These are phyloP conservation scores for Pseudocercospora crystallina DNA, from an alignment of 2,329 filamentous ascomycete species.

Conservation along the genomic window DNA sequence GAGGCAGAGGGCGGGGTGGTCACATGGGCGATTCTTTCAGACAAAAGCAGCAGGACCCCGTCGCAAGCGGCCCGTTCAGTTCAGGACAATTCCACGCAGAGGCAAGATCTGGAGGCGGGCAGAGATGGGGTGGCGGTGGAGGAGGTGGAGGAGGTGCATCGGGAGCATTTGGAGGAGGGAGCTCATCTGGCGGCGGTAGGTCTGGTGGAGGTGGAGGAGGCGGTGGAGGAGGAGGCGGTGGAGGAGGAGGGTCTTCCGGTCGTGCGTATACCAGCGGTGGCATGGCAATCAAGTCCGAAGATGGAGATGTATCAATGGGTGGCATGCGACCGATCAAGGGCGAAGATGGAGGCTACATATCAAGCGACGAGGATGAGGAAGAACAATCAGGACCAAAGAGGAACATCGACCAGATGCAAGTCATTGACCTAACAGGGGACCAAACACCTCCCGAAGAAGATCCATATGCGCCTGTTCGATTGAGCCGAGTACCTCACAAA, in stretches of 20 bases:
- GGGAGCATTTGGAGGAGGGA: slow-evolving; percentile 13
- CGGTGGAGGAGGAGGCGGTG: slow-evolving; percentile 9
- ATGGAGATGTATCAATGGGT: slow-evolving; percentile 22
- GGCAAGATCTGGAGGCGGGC: slow-evolving; percentile 15
- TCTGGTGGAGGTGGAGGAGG: slow-evolving; percentile 17
- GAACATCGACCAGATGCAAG: slow-evolving; percentile 59
- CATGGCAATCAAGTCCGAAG: slow-evolving; percentile 38
- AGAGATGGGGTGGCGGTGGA: slow-evolving; percentile 16
- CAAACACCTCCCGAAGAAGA: slow-evolving; percentile 31
- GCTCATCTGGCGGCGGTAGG: slow-evolving; percentile 7
- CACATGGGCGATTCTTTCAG: slow-evolving; percentile 40
- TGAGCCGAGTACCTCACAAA: slow-evolving; percentile 56
- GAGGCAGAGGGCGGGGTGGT: slow-evolving; percentile 42
- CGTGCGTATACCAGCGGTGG: slow-evolving; percentile 25
- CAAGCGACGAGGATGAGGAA: slow-evolving; percentile 54
- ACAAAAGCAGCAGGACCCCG: slow-evolving; percentile 14
- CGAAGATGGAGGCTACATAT: slow-evolving; percentile 43
- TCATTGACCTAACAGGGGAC: slow-evolving; percentile 55
- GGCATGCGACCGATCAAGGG: slow-evolving; percentile 26
- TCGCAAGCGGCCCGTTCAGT: slow-evolving; percentile 41
- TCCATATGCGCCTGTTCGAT: slow-evolving; percentile 53
- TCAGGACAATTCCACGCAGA: slow-evolving; percentile 29
- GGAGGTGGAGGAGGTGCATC: slow-evolving; percentile 13
- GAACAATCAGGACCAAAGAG: slow-evolving; percentile 47
- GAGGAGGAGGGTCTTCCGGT: slow-evolving; percentile 19